Evolutionary conservation across 352 stramenopile species (phyloP).

Genomic region (Pythium biforme): DNA sequence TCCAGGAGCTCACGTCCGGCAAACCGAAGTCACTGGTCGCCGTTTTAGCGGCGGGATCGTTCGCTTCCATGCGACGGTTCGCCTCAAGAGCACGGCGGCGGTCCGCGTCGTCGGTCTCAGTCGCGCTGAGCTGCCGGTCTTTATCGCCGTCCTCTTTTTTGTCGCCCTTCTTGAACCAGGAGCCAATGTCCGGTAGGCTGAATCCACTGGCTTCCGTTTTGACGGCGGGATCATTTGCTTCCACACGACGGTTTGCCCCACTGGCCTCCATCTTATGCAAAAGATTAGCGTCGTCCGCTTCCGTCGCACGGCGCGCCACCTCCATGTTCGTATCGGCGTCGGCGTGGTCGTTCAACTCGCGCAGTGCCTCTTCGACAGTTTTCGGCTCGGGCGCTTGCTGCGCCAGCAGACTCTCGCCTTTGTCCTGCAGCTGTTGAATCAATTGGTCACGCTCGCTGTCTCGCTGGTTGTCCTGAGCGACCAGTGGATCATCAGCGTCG

Average conservation of each 20-base stretch:
- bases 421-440: neutral
- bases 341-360: neutral
- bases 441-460: neutral
- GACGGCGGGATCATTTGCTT: neutral
- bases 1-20: neutral
- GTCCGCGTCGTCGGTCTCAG: neutral
- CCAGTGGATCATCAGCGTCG: neutral
- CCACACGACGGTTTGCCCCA: neutral
- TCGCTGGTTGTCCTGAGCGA: neutral
- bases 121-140: neutral
- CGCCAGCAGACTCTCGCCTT: neutral
- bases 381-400: neutral
- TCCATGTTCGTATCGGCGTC: neutral
- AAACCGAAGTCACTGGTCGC: neutral
- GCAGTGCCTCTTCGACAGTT: conserved; percentile 6
- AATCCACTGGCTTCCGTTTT: neutral
- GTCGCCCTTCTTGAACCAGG: neutral
- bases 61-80: neutral
- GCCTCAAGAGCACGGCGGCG: neutral
- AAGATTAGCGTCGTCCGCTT: neutral
- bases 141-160: neutral
- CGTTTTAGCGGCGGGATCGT: neutral
- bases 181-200: neutral
- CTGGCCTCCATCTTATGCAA: neutral
- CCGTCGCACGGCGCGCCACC: neutral